These are phyloP conservation scores for Pittosporum tobira DNA, from an alignment of 129 eudicot genomes.

Conservation along the genomic window DNA sequence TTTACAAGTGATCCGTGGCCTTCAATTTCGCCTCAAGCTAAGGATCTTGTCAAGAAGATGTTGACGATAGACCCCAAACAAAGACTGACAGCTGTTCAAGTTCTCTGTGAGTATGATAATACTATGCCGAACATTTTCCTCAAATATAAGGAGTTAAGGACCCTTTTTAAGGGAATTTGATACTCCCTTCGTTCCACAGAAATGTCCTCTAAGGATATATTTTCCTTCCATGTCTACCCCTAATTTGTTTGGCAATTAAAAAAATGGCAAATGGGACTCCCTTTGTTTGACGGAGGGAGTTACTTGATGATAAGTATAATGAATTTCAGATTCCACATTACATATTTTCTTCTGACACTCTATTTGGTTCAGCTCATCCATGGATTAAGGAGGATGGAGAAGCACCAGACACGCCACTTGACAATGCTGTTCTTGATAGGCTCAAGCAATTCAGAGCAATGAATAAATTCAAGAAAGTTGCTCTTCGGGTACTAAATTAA, in stretches of 20 bases:
- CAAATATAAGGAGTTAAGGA: too few species aligned
- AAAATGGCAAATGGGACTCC: too few species aligned
- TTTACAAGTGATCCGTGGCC: conserved; percentile 79
- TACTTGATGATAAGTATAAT: too few species aligned
- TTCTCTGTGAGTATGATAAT: conserved; percentile 46
- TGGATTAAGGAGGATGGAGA: conserved; percentile 92
- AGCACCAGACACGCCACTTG: conserved; percentile 87
- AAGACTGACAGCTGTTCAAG: conserved; percentile 73
- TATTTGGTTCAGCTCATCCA: conserved; percentile 55
- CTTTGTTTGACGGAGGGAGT: too few species aligned
- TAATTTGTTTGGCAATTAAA: too few species aligned
- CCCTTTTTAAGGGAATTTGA: too few species aligned
- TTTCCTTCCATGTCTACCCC: too few species aligned
- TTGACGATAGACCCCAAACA: conserved; percentile 69
- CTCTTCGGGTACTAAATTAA: conserved; percentile 54
- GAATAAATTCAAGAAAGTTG: conserved; percentile 83
- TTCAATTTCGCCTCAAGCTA: conserved; percentile 55
- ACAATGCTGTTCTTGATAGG: conserved; percentile 70
- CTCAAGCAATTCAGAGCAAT: conserved; percentile 85
- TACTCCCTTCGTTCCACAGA: too few species aligned
- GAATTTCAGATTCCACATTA: too few species aligned
- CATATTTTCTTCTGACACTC: background rate
- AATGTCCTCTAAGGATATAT: too few species aligned
- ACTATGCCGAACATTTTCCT: too few species aligned
- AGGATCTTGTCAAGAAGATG: conserved; percentile 77